Conservation (phyloP, 352 stramenopile species). For the Phytophthora palmivora region DNA sequence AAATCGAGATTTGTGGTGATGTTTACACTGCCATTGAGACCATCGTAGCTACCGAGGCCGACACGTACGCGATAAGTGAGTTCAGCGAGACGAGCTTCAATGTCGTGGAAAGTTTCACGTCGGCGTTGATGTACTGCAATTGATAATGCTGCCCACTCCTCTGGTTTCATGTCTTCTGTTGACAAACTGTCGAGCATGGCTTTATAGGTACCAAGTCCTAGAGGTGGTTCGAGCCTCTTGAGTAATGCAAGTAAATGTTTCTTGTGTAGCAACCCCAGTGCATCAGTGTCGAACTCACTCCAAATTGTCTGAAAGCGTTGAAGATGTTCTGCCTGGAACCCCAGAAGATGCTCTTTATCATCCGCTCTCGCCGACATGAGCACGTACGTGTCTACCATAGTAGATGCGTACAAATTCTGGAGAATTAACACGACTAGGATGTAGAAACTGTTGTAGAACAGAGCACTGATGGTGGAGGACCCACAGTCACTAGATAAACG, state of each 20-base stretch:
- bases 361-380: conserved; percentile 73
- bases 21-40: conserved; percentile 28
- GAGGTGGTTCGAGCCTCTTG: conserved; percentile 52
- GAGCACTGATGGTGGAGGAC: conserved; percentile 58
- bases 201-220: conserved; percentile 59
- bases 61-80: conserved; percentile 69
- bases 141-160: conserved; percentile 31
- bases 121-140: conserved; percentile 51
- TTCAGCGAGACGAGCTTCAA: conserved; percentile 73
- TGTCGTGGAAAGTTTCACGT: conserved; percentile 69
- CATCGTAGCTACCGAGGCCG: conserved; percentile 63
- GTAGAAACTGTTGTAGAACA: conserved; percentile 88
- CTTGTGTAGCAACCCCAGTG: conserved; percentile 76
- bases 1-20: conserved; percentile 22
- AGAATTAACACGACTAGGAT: conserved; percentile 80
- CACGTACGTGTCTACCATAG: conserved; percentile 86
- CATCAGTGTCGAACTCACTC: conserved; percentile 79
- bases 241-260: conserved; percentile 71
- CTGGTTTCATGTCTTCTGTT: conserved; percentile 47
- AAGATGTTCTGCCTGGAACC: conserved; percentile 67
- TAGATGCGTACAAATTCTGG: conserved; percentile 84
- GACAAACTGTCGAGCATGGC: conserved; percentile 42
- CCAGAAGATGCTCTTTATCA: conserved; percentile 65
- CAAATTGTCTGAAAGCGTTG: conserved; percentile 73
- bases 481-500: conserved; percentile 70